These are phyloP conservation scores for Termitomyces sp. DNA, from an alignment of 768 basidiomycete species.

Conservation along the genomic window DNA sequence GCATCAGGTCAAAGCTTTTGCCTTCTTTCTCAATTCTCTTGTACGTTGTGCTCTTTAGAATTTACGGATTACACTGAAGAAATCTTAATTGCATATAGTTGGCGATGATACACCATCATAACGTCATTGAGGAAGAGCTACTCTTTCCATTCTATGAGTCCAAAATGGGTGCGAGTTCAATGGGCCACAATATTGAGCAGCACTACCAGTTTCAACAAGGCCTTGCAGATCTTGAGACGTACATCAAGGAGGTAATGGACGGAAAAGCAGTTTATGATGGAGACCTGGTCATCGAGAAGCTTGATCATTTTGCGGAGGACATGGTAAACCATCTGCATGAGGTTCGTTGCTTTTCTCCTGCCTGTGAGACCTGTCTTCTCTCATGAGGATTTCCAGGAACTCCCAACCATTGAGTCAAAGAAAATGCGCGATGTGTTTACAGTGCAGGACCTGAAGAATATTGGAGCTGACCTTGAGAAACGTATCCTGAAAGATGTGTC, in stretches of 20 bases:
- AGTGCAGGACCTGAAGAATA: conserved; percentile 17
- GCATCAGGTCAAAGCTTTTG: too few species aligned
- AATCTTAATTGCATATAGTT: conserved; percentile 14
- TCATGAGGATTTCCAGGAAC: conserved; percentile 14
- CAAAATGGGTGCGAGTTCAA: conserved; percentile 19
- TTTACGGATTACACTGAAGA: too few species aligned
- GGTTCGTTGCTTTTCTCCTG: background rate
- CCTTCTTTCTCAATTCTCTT: too few species aligned
- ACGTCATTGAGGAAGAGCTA: conserved; percentile 22
- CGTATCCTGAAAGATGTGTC: conserved; percentile 15
- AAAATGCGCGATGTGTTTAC: conserved; percentile 20
- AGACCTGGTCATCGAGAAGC: conserved; percentile 1
- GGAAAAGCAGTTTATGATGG: conserved; percentile 43
- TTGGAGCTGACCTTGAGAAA: conserved; percentile 16
- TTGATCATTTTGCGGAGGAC: conserved; percentile 19
- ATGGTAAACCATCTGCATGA: conserved; percentile 21
- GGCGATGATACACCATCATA: conserved; percentile 23
- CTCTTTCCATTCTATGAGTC: conserved; percentile 16
- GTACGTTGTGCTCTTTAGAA: too few species aligned
- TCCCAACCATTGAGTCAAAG: conserved; percentile 18
- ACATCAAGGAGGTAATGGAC: conserved; percentile 51
- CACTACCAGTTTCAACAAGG: conserved; percentile 21
- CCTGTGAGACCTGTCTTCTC: background rate
- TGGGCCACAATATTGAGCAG: conserved; percentile 17
- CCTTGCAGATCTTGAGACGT: conserved; percentile 17